These are phyloP conservation scores for Botrytis cinerea DNA, from an alignment of 2,329 filamentous ascomycete species.

Conservation along the genomic window DNA sequence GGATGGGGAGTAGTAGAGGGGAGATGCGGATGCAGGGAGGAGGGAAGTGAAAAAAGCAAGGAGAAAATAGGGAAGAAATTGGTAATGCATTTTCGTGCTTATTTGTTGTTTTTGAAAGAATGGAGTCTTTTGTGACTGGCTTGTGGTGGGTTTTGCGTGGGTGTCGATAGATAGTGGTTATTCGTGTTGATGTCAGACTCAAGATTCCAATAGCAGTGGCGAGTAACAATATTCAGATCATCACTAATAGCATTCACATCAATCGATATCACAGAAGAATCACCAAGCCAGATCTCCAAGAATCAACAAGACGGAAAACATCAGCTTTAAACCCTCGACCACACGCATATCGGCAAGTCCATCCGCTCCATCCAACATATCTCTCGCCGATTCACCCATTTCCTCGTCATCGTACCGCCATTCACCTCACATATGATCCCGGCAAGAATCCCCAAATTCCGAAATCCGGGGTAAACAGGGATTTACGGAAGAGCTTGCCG, in stretches of 20 bases:
- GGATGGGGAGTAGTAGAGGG: not conserved
- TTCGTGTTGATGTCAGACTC: accelerated
- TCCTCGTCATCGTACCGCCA: not conserved
- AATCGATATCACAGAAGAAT: not conserved
- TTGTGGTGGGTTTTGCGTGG: not conserved
- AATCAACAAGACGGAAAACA: not conserved
- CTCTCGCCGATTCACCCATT: not conserved
- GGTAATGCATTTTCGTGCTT: not conserved
- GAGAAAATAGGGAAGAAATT: not conserved
- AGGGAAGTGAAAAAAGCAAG: not conserved
- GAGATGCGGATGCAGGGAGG: not conserved
- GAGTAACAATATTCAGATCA: not conserved
- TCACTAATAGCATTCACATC: not conserved
- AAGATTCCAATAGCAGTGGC: not conserved
- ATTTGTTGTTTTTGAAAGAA: not conserved
- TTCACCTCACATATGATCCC: not conserved
- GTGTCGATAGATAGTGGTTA: not conserved
- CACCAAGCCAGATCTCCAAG: not conserved
- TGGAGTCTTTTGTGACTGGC: not conserved
- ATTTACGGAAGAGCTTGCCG: slow-evolving; percentile 2
- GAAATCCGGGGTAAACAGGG: slow-evolving; percentile 17
- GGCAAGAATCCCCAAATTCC: not conserved
- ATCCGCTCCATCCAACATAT: not conserved
- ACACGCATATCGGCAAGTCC: too few species aligned
- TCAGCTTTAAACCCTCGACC: not conserved